Percentiles rank a stretch among this genome's conserved stretches.
Evolutionary conservation across 2,329 filamentous ascomycete genomes (phyloP).

Genomic region (Aspergillus awamori): DNA sequence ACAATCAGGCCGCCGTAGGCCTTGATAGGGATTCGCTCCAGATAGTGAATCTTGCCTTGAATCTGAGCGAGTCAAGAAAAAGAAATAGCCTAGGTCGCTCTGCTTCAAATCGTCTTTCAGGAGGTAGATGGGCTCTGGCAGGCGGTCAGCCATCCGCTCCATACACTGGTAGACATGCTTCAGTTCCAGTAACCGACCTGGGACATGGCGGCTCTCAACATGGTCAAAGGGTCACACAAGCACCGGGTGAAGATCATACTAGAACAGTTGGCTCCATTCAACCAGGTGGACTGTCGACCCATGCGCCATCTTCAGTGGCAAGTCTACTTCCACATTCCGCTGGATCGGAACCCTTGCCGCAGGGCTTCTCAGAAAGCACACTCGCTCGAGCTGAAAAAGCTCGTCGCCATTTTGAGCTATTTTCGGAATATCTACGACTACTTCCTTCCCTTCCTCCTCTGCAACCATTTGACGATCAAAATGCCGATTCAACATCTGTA

Average conservation of each 20-base stretch:
- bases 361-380: slow-evolving; percentile 74
- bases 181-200: slow-evolving; percentile 18
- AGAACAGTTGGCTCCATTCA: slow-evolving; percentile 13
- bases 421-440: slow-evolving; percentile 78
- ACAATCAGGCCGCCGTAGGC: slow-evolving; percentile 32
- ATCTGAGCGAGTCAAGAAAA: slow-evolving; percentile 75
- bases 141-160: slow-evolving; percentile 27
- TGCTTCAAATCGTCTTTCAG: slow-evolving; percentile 53
- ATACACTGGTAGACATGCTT: slow-evolving; percentile 25
- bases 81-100: slow-evolving; percentile 62
- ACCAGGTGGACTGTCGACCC: slow-evolving; percentile 12
- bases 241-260: slow-evolving; percentile 29
- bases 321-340: slow-evolving; percentile 33
- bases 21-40: slow-evolving; percentile 78
- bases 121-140: slow-evolving; percentile 37
- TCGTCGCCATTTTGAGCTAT: slow-evolving; percentile 81
- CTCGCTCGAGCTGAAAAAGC: slow-evolving; percentile 81
- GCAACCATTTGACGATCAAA: slow-evolving; percentile 3
- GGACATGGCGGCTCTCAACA: slow-evolving; percentile 21
- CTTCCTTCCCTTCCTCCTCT: slow-evolving; percentile 74
- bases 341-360: slow-evolving; percentile 40
- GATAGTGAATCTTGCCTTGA: slow-evolving; percentile 90
- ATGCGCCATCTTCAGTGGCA: slow-evolving; percentile 27
- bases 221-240: slow-evolving; percentile 29
- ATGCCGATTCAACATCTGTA: slow-evolving; percentile 18